These are phyloP conservation scores for Saitozyma sp. DNA, from an alignment of 768 basidiomycete genomes.

Conservation along the genomic window DNA sequence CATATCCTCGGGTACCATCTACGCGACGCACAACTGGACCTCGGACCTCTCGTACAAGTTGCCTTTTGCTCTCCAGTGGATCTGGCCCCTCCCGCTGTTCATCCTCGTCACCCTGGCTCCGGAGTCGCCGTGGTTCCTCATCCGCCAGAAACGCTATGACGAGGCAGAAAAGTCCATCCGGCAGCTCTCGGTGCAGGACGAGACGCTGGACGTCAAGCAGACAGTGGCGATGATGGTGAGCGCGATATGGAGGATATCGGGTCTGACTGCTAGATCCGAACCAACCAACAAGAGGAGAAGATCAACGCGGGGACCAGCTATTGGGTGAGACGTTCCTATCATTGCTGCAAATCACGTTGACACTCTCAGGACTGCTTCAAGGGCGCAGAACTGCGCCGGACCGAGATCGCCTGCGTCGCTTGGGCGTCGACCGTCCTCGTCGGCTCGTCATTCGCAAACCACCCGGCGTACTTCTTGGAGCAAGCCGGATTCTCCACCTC, in stretches of 20 bases:
- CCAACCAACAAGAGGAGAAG: slow-evolving; percentile 36
- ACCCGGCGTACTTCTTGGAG: slow-evolving; percentile 35
- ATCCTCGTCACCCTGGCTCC: slow-evolving; percentile 34
- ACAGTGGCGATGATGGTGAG: slow-evolving; percentile 32
- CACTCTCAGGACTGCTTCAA: slow-evolving; percentile 51
- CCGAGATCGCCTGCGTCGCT: slow-evolving; percentile 57
- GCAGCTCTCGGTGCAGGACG: slow-evolving; percentile 5
- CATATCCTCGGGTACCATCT: slow-evolving; percentile 34
- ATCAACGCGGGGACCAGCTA: slow-evolving; percentile 12
- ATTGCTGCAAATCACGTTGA: neutral
- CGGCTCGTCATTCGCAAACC: slow-evolving; percentile 40
- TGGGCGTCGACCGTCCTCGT: slow-evolving; percentile 39
- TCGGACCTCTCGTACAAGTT: slow-evolving; percentile 14
- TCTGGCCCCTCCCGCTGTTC: slow-evolving; percentile 34
- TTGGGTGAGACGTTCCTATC: slow-evolving; percentile 4
- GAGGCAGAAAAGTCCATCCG: slow-evolving; percentile 23
- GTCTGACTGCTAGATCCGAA: slow-evolving; percentile 10
- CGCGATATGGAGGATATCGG: slow-evolving; percentile 32
- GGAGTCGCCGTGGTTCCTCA: slow-evolving; percentile 37
- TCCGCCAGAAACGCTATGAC: slow-evolving; percentile 20
- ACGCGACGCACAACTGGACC: slow-evolving; percentile 15
- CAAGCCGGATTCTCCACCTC: slow-evolving; percentile 28
- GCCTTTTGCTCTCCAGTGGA: slow-evolving; percentile 28
- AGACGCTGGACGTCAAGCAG: neutral
- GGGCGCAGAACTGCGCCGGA: slow-evolving; percentile 51